These are phyloP conservation scores for Condylostoma magnum DNA, from an alignment of 169 alveolate species.

Conservation along the genomic window DNA sequence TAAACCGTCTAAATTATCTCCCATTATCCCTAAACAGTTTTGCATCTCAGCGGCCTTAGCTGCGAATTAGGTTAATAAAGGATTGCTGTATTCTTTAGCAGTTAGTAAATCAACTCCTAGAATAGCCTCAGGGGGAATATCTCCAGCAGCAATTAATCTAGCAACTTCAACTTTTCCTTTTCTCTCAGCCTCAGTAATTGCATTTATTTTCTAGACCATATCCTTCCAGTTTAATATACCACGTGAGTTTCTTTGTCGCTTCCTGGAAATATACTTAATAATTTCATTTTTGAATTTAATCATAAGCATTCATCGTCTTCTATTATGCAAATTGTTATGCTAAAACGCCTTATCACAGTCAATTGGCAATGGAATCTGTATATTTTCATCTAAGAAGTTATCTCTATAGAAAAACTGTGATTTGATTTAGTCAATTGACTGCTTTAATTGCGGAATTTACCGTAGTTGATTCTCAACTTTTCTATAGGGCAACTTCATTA, in stretches of 20 bases:
- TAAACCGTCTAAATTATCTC: too few relatives aligned
- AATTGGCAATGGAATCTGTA: neutral
- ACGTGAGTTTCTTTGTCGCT: neutral
- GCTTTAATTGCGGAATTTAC: conserved; percentile 3
- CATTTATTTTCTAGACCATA: neutral
- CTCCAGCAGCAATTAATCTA: neutral
- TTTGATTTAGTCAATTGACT: neutral
- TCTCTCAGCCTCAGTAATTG: neutral
- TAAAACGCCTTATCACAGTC: neutral
- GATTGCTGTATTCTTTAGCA: neutral
- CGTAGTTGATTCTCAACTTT: neutral
- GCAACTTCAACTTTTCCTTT: conserved; percentile 2
- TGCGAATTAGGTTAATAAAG: conserved; percentile 17
- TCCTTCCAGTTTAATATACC: neutral
- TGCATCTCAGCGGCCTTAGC: too few relatives aligned
- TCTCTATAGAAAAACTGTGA: neutral
- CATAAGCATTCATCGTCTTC: neutral
- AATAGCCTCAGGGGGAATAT: conserved; percentile 4
- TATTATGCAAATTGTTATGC: neutral
- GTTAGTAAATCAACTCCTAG: neutral
- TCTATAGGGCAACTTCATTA: neutral
- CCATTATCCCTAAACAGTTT: too few relatives aligned
- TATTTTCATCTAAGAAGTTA: neutral
- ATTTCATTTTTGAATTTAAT: conserved; percentile 5
- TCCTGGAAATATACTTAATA: neutral